These are phyloP conservation scores for Stephania japonica DNA, from an alignment of 164 flowering plant genomes.

Conservation along the genomic window DNA sequence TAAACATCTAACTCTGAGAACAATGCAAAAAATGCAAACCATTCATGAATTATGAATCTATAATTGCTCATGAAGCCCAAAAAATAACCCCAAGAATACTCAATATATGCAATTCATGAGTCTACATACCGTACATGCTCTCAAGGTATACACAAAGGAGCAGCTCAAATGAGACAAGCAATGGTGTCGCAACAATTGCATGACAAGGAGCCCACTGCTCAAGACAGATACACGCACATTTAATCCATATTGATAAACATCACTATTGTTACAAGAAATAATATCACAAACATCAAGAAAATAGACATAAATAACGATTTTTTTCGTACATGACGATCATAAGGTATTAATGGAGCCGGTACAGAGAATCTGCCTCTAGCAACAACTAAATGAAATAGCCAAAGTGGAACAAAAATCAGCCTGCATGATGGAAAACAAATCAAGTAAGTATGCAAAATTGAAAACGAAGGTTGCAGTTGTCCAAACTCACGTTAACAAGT, in stretches of 20 bases:
- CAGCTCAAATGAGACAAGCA: constrained; percentile 83
- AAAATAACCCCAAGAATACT: background rate
- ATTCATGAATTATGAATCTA: too few species aligned
- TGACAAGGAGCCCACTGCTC: constrained; percentile 98
- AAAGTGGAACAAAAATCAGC: constrained; percentile 61
- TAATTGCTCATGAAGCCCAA: background rate
- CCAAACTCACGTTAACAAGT: background rate
- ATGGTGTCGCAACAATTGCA: constrained; percentile 74
- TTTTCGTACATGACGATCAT: constrained; percentile 72
- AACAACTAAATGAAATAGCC: constrained; percentile 79
- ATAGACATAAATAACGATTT: background rate
- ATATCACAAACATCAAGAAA: background rate
- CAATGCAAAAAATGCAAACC: too few species aligned
- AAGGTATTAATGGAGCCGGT: constrained; percentile 86
- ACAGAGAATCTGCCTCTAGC: constrained; percentile 90
- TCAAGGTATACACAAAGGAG: constrained; percentile 89
- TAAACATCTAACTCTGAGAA: too few species aligned
- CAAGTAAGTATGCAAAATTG: background rate
- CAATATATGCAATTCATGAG: background rate
- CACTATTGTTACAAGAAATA: background rate
- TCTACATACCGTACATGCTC: constrained; percentile 55
- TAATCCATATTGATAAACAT: background rate
- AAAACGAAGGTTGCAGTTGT: background rate
- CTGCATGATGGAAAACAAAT: constrained; percentile 32
- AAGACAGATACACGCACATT: constrained; percentile 16